phyloP scores from a whole-genome alignment of 208 protist species.

The Trypanosoma grayi region DNA sequence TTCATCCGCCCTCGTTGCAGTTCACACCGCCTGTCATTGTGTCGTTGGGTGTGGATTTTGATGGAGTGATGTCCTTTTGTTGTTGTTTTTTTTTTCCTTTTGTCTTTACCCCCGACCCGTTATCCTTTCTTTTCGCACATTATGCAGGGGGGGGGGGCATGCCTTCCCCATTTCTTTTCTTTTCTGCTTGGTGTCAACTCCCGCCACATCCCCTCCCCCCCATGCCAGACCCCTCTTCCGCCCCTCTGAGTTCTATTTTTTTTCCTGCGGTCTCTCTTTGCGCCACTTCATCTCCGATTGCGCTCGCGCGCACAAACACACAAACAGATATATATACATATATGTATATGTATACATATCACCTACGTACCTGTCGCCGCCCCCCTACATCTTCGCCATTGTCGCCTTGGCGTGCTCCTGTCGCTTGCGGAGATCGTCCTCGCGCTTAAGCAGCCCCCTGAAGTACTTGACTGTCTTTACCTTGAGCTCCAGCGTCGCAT shows the following conservation, averaged over 20 bases:
- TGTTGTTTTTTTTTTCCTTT: slow-evolving; percentile 5
- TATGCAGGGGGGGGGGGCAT: too few species aligned
- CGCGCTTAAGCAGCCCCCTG: slow-evolving; percentile 70
- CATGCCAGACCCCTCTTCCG: too few species aligned
- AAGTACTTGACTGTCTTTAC: slow-evolving; percentile 95
- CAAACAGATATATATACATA: background rate
- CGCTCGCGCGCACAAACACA: background rate
- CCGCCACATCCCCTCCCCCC: too few species aligned
- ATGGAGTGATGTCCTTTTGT: background rate
- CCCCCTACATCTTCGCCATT: slow-evolving; percentile 35
- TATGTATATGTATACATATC: too few species aligned
- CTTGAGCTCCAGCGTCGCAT: slow-evolving; percentile 88
- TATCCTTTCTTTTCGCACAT: too few species aligned
- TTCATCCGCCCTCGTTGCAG: too few species aligned
- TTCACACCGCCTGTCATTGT: too few species aligned
- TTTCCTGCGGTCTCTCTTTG: background rate
- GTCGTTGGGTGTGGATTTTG: too few species aligned
- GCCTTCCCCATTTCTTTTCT: too few species aligned
- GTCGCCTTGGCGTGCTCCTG: slow-evolving; percentile 40
- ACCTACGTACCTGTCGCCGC: too few species aligned
- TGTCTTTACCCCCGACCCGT: background rate
- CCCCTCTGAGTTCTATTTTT: too few species aligned
- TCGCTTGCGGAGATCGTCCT: slow-evolving; percentile 56
- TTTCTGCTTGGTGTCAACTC: too few species aligned
- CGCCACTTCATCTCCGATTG: background rate